A percentile compares a stretch with the other conserved stretches of the same genome.
Conservation (phyloP, 768 basidiomycete species). For the Pleurotus sapidus region DNA sequence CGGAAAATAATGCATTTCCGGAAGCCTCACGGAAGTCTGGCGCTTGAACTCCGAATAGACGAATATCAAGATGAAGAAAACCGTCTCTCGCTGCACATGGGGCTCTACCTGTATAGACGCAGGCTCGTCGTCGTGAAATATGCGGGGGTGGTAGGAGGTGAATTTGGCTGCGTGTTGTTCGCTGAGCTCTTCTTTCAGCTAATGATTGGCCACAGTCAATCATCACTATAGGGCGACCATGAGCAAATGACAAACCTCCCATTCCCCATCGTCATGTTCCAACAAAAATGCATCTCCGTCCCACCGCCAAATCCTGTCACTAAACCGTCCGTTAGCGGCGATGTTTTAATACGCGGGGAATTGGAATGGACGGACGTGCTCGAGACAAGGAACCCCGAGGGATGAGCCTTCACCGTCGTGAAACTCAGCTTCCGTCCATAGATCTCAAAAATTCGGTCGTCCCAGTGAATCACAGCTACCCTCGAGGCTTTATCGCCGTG, state of each 20-base stretch:
- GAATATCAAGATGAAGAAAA: neutral
- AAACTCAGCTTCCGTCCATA: conserved; percentile 4
- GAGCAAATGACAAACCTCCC: neutral
- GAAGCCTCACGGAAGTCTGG: neutral
- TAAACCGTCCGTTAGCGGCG: neutral
- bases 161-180: neutral
- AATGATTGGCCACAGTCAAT: no score
- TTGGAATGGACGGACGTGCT: neutral
- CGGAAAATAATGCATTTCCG: no score
- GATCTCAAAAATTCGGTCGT: neutral
- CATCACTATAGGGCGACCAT: no score
- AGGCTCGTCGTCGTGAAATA: conserved; percentile 5
- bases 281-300: conserved; percentile 1
- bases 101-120: neutral
- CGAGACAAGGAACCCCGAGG: neutral
- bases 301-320: neutral
- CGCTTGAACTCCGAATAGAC: conserved; percentile 3
- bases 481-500: neutral
- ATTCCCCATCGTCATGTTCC: neutral
- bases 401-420: neutral
- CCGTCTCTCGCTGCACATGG: neutral
- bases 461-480: conserved; percentile 1
- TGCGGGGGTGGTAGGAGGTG: neutral
- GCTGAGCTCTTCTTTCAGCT: no score
- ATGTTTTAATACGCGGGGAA: no score